Percentiles rank a stretch among this genome's conserved stretches.
These are phyloP conservation scores for Geotrichum candidum DNA, from an alignment of 1,139 yeast genomes.

Conservation along the genomic window DNA sequence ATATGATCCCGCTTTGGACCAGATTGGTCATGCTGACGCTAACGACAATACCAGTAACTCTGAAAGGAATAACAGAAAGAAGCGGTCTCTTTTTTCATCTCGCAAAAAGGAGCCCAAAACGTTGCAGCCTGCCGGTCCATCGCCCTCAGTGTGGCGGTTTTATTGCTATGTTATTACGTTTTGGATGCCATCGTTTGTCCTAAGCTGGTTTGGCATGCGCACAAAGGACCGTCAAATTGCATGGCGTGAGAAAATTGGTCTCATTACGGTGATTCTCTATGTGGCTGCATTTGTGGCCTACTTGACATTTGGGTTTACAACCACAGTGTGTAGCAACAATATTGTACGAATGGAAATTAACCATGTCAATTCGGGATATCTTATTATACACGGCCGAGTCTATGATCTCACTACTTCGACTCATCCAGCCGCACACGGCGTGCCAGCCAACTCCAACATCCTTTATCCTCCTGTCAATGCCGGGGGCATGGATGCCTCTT, in stretches of 20 bases:
- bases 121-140: conserved; percentile 5
- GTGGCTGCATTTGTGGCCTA: conserved; percentile 69
- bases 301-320: conserved; percentile 78
- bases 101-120: neutral
- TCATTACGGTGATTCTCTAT: conserved; percentile 59
- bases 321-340: conserved; percentile 55
- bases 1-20: neutral
- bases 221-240: conserved; percentile 73
- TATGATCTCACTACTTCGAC: conserved; percentile 46
- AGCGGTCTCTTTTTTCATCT: neutral
- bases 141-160: conserved; percentile 60
- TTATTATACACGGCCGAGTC: conserved; percentile 72
- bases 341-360: conserved; percentile 47
- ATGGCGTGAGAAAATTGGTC: conserved; percentile 87
- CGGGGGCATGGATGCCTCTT: conserved; percentile 74
- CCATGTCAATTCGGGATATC: conserved; percentile 48
- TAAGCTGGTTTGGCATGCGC: conserved; percentile 60
- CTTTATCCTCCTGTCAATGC: conserved; percentile 28
- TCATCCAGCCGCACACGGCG: conserved; percentile 39
- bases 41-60: neutral
- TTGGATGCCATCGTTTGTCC: conserved; percentile 82
- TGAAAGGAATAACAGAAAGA: neutral
- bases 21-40: neutral
- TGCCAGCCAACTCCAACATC: conserved; percentile 39
- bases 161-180: conserved; percentile 71